Evolutionary conservation across 148 eudicot genomes (phyloP), one percentile per base, ranked within the genome.

Genomic region (Fagopyrum homotropicum): DNA sequence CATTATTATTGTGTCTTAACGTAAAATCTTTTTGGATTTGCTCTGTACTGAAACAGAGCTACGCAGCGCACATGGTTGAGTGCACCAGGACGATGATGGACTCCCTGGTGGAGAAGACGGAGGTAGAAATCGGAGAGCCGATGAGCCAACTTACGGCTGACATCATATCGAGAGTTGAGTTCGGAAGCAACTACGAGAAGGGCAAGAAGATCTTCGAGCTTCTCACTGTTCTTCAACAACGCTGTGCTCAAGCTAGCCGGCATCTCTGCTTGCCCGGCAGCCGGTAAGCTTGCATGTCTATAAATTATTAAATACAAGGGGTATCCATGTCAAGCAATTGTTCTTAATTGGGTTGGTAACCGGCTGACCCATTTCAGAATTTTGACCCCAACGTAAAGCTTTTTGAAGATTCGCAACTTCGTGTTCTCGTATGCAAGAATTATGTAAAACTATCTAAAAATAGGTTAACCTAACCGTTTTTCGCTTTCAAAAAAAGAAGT

Each of bases 221-320:
- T 45, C 83, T 94, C 1, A 91, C 84, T 0, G 77, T 80, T 68
- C 71, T 94, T 15, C 98, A 94, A 29, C 82, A 80, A 5, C 89
- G 84, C 4, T 91, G 97, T 76, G 98, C 98, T 43, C 93, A 87
- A 86, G 86, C 98, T 22, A 89, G 90, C 73, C 85, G 86, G 14
- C 96, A 91, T 77, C 84, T 94, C 26, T 90, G 96, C 81, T 77
- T 94, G 26, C 98, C 98, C 3, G 96, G 96, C 1, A 91, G 98
- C 83, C 81, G 98, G 97, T 94, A 59, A 74, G 79, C 78, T 35
- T 35, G 40, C 40, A 35, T 35, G 2, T 35, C 40, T 35, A 2
- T 35, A 35, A 35, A 35, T 22, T 22, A 22, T 22, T 22, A 22
- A 22, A 22, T 22, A 22, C 26, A 0, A 22, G 26, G 26, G 26